phyloP scores from a whole-genome alignment of 768 basidiomycete species.

The Coprinellus micaceus region DNA sequence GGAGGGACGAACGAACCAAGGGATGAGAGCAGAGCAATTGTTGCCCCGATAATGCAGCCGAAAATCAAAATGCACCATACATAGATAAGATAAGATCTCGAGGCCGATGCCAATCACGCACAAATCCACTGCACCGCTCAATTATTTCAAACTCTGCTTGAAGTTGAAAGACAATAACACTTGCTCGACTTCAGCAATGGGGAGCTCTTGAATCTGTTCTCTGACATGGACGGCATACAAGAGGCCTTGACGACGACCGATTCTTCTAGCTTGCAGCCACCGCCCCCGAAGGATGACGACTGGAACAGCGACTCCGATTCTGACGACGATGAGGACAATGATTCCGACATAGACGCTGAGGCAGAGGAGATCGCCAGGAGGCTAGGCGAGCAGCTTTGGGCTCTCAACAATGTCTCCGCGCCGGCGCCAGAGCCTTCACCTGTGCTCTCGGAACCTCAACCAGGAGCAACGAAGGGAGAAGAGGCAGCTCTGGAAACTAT shows the following conservation, averaged over 20 bases:
- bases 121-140: neutral
- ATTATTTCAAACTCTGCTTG: neutral
- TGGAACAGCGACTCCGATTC: slow-evolving; percentile 22
- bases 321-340: slow-evolving; percentile 54
- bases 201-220: too few relatives aligned
- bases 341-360: slow-evolving; percentile 62
- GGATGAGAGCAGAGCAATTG: neutral
- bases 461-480: slow-evolving; percentile 46
- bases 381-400: slow-evolving; percentile 74
- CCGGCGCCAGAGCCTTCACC: too few relatives aligned
- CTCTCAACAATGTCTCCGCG: slow-evolving; percentile 62
- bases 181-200: neutral
- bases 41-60: too few relatives aligned
- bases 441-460: too few relatives aligned
- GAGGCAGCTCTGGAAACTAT: slow-evolving; percentile 64
- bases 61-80: neutral
- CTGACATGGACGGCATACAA: neutral
- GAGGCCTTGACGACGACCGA: neutral
- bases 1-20: neutral
- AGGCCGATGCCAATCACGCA: slow-evolving; percentile 5
- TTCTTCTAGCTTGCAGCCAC: neutral
- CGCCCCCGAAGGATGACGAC: neutral
- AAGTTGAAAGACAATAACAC: neutral
- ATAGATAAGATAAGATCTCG: slow-evolving; percentile 26
- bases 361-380: slow-evolving; percentile 72